Percentiles rank a stretch among this genome's conserved stretches.
Conservation (phyloP, 2,329 filamentous ascomycete species). For the Fusarium sp. region DNA sequence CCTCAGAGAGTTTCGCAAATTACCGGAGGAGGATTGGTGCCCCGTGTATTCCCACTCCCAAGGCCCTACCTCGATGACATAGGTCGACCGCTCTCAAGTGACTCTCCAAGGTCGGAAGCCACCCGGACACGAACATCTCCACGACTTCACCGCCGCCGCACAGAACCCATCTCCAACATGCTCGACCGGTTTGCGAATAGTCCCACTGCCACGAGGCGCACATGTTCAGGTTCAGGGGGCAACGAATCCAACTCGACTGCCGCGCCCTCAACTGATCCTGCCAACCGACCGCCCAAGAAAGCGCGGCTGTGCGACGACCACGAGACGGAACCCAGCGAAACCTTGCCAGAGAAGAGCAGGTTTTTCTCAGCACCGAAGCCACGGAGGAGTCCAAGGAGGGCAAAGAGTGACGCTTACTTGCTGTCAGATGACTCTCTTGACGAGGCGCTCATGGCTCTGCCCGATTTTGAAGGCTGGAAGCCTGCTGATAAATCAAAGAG, state of each 20-base stretch:
- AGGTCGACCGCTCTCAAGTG: constrained; percentile 32
- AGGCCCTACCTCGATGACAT: constrained; percentile 64
- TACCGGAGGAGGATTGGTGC: constrained; percentile 61
- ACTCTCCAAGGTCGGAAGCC: constrained; percentile 27
- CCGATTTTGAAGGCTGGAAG: constrained; percentile 64
- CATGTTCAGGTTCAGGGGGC: constrained; percentile 25
- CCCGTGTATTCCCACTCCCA: constrained; percentile 68
- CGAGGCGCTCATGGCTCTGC: constrained; percentile 62
- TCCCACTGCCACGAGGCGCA: constrained; percentile 30
- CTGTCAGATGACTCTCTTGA: constrained; percentile 69
- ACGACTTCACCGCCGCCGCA: constrained; percentile 60
- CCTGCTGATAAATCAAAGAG: constrained; percentile 50
- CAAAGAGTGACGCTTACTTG: constrained; percentile 56
- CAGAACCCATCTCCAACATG: constrained; percentile 62
- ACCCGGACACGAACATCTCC: constrained; percentile 49
- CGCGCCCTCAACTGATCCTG: constrained; percentile 38
- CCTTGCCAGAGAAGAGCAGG: constrained; percentile 60
- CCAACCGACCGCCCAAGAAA: constrained; percentile 65
- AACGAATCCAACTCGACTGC: constrained; percentile 21
- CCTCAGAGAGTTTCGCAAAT: constrained; percentile 59
- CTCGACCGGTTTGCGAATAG: constrained; percentile 48
- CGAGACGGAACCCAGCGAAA: constrained; percentile 52
- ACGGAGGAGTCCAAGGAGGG: constrained; percentile 42
- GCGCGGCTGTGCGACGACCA: constrained; percentile 64
- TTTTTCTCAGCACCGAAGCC: constrained; percentile 59